Percentiles rank a stretch among this genome's conserved stretches.
Evolutionary conservation across 192 early-diverging fungal genomes (phyloP).

Genomic region (Paraglomus brasilianum): DNA sequence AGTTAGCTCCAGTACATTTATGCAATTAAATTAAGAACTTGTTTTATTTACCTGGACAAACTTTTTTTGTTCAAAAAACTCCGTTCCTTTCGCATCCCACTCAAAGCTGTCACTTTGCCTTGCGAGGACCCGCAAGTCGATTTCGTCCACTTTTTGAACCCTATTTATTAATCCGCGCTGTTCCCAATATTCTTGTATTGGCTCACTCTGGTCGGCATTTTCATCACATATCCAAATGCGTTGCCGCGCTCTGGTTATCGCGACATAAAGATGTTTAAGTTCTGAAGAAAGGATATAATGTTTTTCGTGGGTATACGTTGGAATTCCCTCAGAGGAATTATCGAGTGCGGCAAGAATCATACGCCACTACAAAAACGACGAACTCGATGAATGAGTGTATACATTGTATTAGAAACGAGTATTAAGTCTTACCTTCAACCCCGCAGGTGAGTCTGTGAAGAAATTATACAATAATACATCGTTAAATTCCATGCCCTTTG

Average conservation of each 20-base stretch:
- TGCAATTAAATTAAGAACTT: neutral
- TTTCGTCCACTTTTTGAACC: neutral
- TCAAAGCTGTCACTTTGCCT: neutral
- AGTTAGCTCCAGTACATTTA: neutral
- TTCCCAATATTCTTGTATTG: constrained; percentile 19
- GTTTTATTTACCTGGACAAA: constrained; percentile 3
- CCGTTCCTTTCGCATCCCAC: neutral
- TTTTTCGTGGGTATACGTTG: neutral
- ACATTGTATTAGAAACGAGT: too few species aligned
- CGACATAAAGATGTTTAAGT: constrained; percentile 30
- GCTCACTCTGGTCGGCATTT: neutral
- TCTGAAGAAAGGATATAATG: constrained; percentile 26
- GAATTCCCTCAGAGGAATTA: neutral
- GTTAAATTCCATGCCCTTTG: constrained; percentile 25
- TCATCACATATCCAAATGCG: constrained; percentile 26
- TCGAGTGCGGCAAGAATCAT: constrained; percentile 1
- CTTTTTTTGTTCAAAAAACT: neutral
- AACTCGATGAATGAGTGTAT: too few species aligned
- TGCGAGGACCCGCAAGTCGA: neutral
- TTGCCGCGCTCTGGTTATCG: constrained; percentile 22
- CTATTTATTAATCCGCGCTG: too few species aligned
- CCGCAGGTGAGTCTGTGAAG: constrained; percentile 6
- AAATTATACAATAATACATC: constrained; percentile 23
- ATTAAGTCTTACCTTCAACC: constrained; percentile 1
- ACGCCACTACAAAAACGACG: constrained; percentile 11